Percentiles rank a stretch among this genome's conserved stretches.
Evolutionary conservation across 2,329 filamentous ascomycete species (phyloP).

Genomic region (Furcasterigmium furcatum): DNA sequence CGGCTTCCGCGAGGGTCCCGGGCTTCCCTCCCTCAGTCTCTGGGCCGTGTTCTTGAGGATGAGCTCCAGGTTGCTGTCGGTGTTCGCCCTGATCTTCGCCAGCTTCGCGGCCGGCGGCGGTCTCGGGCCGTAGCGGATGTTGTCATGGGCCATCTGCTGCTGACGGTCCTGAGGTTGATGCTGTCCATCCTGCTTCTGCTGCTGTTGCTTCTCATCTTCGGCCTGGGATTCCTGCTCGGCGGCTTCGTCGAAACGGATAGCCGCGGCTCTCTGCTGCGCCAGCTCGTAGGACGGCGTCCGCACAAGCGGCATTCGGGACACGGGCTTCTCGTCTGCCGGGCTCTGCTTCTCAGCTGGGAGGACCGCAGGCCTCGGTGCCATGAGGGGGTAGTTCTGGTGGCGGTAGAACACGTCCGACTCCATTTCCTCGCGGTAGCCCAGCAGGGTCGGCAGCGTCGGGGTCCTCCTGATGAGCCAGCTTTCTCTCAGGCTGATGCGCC

Average conservation of each 20-base stretch:
- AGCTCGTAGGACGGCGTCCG: constrained; percentile 12
- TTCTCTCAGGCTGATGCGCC: constrained; percentile 23
- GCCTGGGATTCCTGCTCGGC: not conserved
- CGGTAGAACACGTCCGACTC: constrained; percentile 16
- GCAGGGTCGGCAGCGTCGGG: constrained; percentile 32
- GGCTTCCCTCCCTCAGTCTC: constrained; percentile 38
- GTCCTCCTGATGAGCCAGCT: constrained; percentile 25
- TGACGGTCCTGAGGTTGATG: too few relatives aligned
- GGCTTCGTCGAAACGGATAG: not conserved
- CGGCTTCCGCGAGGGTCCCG: constrained; percentile 9
- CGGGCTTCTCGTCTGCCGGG: not conserved
- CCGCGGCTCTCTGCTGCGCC: constrained; percentile 12
- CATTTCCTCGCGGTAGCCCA: constrained; percentile 13
- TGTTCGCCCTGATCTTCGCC: constrained; percentile 21
- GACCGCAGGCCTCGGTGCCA: constrained; percentile 7
- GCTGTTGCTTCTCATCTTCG: not conserved
- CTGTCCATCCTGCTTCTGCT: constrained; percentile 2
- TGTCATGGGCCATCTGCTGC: not conserved
- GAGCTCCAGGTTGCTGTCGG: constrained; percentile 46
- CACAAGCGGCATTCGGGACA: constrained; percentile 7
- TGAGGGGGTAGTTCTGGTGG: constrained; percentile 8
- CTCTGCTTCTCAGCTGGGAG: not conserved
- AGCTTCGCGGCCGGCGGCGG: constrained; percentile 14
- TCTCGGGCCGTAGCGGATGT: constrained; percentile 10
- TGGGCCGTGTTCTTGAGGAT: constrained; percentile 52